Evolutionary conservation across 768 basidiomycete genomes (phyloP).

Genomic region (Coprinopsis strossmayeri): DNA sequence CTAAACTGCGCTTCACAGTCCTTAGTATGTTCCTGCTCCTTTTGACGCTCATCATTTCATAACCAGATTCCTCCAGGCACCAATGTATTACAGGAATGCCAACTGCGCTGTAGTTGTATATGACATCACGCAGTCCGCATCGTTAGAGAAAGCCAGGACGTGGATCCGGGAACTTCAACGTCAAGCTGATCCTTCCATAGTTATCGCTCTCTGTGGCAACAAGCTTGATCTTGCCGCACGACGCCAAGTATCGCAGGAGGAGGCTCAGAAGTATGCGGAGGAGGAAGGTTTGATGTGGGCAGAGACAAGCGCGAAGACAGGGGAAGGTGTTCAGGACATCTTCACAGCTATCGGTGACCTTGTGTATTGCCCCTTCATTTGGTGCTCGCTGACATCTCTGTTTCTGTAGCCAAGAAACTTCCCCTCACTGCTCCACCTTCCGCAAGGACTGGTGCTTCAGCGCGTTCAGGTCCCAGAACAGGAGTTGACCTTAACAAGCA

Average conservation of each 20-base stretch:
- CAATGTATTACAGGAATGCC: slow-evolving; percentile 96
- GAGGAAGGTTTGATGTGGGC: slow-evolving; percentile 92
- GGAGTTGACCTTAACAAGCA: slow-evolving; percentile 84
- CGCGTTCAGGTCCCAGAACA: slow-evolving; percentile 46
- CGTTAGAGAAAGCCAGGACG: slow-evolving; percentile 89
- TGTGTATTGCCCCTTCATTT: not conserved
- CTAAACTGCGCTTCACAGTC: slow-evolving; percentile 22
- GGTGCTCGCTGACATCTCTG: slow-evolving; percentile 9
- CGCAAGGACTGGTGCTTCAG: slow-evolving; percentile 43
- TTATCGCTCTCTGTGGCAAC: slow-evolving; percentile 95
- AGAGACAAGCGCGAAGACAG: slow-evolving; percentile 87
- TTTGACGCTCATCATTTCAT: slow-evolving; percentile 23
- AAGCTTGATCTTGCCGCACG: slow-evolving; percentile 84
- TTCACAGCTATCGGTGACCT: slow-evolving; percentile 78
- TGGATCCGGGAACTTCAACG: slow-evolving; percentile 98
- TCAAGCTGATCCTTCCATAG: slow-evolving; percentile 94
- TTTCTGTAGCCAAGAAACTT: slow-evolving; percentile 71
- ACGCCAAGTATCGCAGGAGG: slow-evolving; percentile 80
- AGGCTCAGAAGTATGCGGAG: slow-evolving; percentile 88
- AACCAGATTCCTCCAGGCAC: slow-evolving; percentile 45
- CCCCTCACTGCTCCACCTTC: slow-evolving; percentile 72
- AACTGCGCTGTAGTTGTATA: slow-evolving; percentile 94
- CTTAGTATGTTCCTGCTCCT: slow-evolving; percentile 31
- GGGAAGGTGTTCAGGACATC: slow-evolving; percentile 80
- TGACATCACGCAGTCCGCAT: slow-evolving; percentile 90